Conservation (phyloP, 2,329 filamentous ascomycete species). For the Colletotrichum sp. region DNA sequence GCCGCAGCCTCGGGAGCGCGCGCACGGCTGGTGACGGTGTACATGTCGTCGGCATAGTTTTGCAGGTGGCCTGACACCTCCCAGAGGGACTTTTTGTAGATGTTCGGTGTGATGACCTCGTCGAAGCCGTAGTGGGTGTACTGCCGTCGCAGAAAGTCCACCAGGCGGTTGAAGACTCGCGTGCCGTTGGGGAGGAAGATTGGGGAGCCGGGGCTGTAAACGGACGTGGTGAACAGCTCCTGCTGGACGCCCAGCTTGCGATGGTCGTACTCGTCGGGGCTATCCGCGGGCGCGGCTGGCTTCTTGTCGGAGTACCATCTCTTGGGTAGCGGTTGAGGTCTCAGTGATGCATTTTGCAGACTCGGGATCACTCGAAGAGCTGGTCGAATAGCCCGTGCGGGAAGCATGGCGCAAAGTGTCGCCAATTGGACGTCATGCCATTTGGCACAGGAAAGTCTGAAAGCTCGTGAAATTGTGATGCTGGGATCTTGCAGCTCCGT, state of each 20-base stretch:
- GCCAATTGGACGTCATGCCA: conserved; percentile 11
- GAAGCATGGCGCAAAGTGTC: conserved; percentile 28
- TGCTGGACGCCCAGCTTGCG: conserved; percentile 68
- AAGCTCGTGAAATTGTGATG: conserved; percentile 1
- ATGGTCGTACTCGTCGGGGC: conserved; percentile 49
- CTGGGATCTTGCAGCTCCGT: conserved; percentile 6
- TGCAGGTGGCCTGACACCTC: conserved; percentile 85
- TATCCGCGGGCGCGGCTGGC: not conserved
- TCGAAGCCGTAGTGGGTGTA: conserved; percentile 86
- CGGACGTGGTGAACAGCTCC: conserved; percentile 78
- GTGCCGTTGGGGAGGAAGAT: conserved; percentile 85
- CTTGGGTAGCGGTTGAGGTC: not conserved
- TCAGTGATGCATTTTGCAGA: not conserved
- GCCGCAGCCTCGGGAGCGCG: conserved; percentile 24
- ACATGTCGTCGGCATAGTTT: conserved; percentile 94
- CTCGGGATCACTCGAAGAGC: conserved; percentile 12
- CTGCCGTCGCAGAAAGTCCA: conserved; percentile 81
- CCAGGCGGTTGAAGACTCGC: conserved; percentile 82
- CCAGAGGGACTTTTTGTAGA: conserved; percentile 90
- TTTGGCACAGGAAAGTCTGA: not conserved
- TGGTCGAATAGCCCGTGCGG: conserved; percentile 24
- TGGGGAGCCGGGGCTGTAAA: conserved; percentile 84
- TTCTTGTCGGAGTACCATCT: conserved; percentile 17
- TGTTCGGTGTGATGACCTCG: conserved; percentile 87
- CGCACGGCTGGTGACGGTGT: conserved; percentile 69